Percentiles rank a stretch among this genome's conserved stretches.
Evolutionary conservation across 495 filamentous ascomycete genomes (phyloP).

Genomic region (Lasiosphaeria hispida): DNA sequence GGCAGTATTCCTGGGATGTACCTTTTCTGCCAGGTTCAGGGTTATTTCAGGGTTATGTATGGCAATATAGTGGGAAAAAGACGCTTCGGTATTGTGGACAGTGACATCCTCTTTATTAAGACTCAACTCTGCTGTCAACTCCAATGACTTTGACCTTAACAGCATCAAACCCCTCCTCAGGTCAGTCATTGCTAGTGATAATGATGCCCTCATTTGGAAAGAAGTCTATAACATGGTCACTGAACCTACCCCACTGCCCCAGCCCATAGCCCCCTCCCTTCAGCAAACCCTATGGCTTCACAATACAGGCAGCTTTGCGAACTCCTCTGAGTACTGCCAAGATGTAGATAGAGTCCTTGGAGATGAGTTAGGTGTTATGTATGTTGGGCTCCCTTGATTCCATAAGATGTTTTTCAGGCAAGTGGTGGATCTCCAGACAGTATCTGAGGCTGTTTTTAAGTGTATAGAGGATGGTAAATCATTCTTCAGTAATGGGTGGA

Average conservation of each 20-base stretch:
- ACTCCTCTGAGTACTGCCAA: slow-evolving; percentile 43
- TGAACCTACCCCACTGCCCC: slow-evolving; percentile 38
- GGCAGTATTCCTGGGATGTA: too few relatives aligned
- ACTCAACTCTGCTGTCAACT: slow-evolving; percentile 26
- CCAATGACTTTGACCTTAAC: slow-evolving; percentile 37
- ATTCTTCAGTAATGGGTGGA: slow-evolving; percentile 30
- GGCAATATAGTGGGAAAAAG: slow-evolving; percentile 22
- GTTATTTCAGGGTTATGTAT: too few relatives aligned
- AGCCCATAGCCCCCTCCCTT: slow-evolving; percentile 33
- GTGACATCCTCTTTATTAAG: slow-evolving; percentile 25
- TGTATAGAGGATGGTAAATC: slow-evolving; percentile 35
- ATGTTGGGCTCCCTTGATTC: slow-evolving; percentile 37
- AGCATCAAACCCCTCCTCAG: too few relatives aligned
- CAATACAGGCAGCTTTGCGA: slow-evolving; percentile 44
- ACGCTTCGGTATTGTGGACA: slow-evolving; percentile 9
- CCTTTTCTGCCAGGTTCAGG: too few relatives aligned
- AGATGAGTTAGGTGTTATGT: slow-evolving; percentile 37
- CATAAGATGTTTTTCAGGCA: slow-evolving; percentile 38
- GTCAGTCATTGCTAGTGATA: too few relatives aligned
- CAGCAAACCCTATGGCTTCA: slow-evolving; percentile 41
- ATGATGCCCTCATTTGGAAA: slow-evolving; percentile 33
- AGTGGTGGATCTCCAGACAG: slow-evolving; percentile 31
- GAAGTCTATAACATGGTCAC: slow-evolving; percentile 31
- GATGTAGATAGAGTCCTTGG: slow-evolving; percentile 41
- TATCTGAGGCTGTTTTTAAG: slow-evolving; percentile 37